Evolutionary conservation across 345 rosid genomes (phyloP), one percentile per base, ranked within the genome.

Genomic region (Lepidium aucheri): DNA sequence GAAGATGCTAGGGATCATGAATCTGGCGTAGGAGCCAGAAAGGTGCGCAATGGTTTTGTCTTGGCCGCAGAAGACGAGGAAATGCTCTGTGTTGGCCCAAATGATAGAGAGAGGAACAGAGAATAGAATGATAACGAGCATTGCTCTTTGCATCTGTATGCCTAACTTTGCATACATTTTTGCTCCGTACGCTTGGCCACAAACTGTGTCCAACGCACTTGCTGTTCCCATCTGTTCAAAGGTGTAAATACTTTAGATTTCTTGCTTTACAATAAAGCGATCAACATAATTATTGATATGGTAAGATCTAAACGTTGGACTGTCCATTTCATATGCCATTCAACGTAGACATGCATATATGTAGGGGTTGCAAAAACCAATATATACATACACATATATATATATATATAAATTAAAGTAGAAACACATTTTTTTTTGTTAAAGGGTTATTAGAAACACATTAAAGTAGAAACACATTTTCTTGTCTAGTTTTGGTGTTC

Each of bases 141-240:
- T 86, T 30, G 88, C 96, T 64, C 85, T 69, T 53, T 84, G 92
- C 24, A 83, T 79, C 71, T 89, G 83, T 26, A 86, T 53, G 8
- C 88, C 85, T 38, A 89, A 77, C 86, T 81, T 86, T 46, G 68
- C 82, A 74, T 89, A 82, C 45, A 80, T 80, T 52, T 81, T 81
- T 24, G 92, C 92, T 38, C 90, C 96, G 54, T 74, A 79, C 33
- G 88, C 79, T 79, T 86, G 88, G 14, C 92, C 92, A 39, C 90
- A 86, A 7, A 86, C 53, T 42, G 90, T 86, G 60, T 84, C 90
- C 77, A 84, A 54, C 6, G 90, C 96, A 68, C 91, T 85, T 26
- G 80, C 82, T 81, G 83, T 83, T 51, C 95, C 89, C 55, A 82
- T 42, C 89, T 85, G 63, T 40, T 50, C 36, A 59, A n/a, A 39